A percentile compares a stretch with the other conserved stretches of the same genome.
Evolutionary conservation across 495 filamentous ascomycete genomes (phyloP).

Genomic region (Aspergillus ellipticus): DNA sequence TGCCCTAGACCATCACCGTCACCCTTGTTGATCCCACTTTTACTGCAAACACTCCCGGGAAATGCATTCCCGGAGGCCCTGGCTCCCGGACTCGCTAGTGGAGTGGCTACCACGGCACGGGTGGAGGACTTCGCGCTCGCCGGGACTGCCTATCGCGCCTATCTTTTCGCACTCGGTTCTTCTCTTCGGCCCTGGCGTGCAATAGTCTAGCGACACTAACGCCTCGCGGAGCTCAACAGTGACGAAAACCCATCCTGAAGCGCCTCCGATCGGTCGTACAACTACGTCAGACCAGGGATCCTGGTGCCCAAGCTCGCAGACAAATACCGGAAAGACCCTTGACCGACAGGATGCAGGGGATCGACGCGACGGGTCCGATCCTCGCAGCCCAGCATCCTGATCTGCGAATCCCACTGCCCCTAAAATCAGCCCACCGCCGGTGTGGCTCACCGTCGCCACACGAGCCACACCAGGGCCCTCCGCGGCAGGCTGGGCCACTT

Average conservation of each 20-base stretch:
- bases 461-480: constrained; percentile 4
- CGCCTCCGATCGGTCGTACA: constrained; percentile 1
- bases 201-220: no score
- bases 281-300: constrained; percentile 6
- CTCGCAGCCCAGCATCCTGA: neutral
- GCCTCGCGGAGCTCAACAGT: neutral
- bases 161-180: neutral
- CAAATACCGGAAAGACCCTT: neutral
- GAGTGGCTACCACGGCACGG: no score
- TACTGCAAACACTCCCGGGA: no score
- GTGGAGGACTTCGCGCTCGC: no score
- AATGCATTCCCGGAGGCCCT: no score
- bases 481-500: neutral
- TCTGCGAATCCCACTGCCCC: neutral
- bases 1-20: no score
- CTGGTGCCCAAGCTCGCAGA: constrained; percentile 9
- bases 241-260: neutral
- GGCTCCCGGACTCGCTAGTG: no score
- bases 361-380: constrained; percentile 1
- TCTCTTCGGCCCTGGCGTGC: neutral
- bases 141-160: no score
- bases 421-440: constrained; percentile 8
- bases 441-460: constrained; percentile 7
- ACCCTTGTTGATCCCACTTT: no score
- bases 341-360: constrained; percentile 10